Evolutionary conservation across 495 filamentous ascomycete species (phyloP), one percentile per base, ranked within the genome.

Genomic region (Penicillium mononematosum): DNA sequence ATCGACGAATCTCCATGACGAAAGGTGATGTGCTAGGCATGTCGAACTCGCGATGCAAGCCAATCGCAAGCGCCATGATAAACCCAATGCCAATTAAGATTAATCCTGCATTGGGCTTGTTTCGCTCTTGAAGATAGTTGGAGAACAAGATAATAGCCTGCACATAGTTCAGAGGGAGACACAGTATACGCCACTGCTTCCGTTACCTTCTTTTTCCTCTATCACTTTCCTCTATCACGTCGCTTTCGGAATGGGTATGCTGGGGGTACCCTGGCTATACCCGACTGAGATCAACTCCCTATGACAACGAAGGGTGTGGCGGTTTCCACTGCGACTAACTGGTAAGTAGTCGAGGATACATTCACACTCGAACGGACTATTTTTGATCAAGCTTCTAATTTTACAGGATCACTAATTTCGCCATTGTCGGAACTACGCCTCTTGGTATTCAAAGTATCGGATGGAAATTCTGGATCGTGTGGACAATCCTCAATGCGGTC

Each of bases 381-480:
- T 29, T 7, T 7, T 29, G 7, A 4, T 29, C 27, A 29, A 1
- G 1, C 27, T 29, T 29, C 5, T 29, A n/a, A 5, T 32, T 45
- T 32, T 10, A 6, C 14, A 69, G 70, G 71, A 75, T 85, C 52
- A 78, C 79, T 47, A 85, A 86, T 59, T 85, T 84, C 52, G 76
- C 74, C 41, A 78, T 88, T 32, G 85, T 86, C 20, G 74, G 83
- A 61, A 79, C 85, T 51, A 87, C 83, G 0, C 83, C 82, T 1
- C 70, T 78, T 16, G 82, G 81, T 4, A 83, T 86, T 53, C 70
- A 79, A 36, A 78, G 67, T 44, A 69, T 85, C 12, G 73, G 76
- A 2, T 85, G 81, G 81, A 67, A 71, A 48, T 85, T 85, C 66
- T 87, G 81, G 70, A 79, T 87, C 59, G 80, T 86, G 22, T 87